Evolutionary conservation across 805 yeast species (phyloP).

Genomic region (Schwanniomyces polymorphus): DNA sequence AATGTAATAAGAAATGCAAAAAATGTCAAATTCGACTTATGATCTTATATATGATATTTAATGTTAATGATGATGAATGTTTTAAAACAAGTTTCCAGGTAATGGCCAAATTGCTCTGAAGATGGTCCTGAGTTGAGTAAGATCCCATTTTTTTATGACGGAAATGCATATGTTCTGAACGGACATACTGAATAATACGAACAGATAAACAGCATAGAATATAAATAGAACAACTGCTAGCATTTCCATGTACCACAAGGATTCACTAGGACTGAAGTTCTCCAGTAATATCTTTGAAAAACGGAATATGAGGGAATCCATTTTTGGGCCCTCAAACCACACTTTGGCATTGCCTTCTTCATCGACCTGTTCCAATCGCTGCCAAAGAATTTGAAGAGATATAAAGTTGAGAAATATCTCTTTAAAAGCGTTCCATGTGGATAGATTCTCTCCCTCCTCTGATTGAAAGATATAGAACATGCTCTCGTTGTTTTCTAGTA

Average conservation of each 20-base stretch:
- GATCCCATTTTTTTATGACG: background rate
- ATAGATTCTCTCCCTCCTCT: background rate
- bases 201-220: background rate
- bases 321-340: background rate
- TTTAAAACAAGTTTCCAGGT: background rate
- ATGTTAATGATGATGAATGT: background rate
- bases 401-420: background rate
- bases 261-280: background rate
- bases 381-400: background rate
- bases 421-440: background rate
- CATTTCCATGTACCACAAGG: background rate
- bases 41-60: no score
- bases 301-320: background rate
- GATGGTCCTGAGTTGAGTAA: background rate
- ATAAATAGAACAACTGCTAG: background rate
- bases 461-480: background rate
- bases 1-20: background rate
- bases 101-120: background rate
- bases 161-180: background rate
- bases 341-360: background rate
- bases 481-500: background rate
- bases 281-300: background rate
- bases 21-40: no score
- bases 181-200: background rate
- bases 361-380: background rate